phyloP scores from a whole-genome alignment of 768 basidiomycete species.

The Leccinum boreale region DNA sequence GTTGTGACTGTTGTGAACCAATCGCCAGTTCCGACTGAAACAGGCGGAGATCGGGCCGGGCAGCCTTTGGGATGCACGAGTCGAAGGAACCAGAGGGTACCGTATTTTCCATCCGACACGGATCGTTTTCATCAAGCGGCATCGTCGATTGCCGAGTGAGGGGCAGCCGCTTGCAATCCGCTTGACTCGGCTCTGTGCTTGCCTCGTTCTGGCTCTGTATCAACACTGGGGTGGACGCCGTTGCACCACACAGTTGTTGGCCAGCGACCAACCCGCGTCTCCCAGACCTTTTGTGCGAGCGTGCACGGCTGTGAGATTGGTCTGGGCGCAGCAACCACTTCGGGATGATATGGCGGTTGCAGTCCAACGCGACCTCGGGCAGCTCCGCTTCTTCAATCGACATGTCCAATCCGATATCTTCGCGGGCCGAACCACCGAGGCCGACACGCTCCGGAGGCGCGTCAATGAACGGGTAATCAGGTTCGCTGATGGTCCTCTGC shows the following conservation, averaged over 20 bases:
- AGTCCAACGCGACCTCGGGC: conserved; percentile 91
- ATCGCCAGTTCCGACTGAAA: conserved; percentile 41
- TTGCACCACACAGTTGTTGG: conserved; percentile 46
- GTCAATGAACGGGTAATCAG: conserved; percentile 7
- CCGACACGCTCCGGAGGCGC: background rate
- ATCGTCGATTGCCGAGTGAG: conserved; percentile 40
- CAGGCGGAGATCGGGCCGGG: conserved; percentile 34
- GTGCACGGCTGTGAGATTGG: conserved; percentile 45
- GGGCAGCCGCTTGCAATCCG: conserved; percentile 36
- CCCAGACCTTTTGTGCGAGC: conserved; percentile 40
- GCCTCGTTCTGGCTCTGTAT: conserved; percentile 31
- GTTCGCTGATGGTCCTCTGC: conserved; percentile 28
- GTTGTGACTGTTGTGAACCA: conserved; percentile 31
- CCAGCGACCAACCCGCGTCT: conserved; percentile 35
- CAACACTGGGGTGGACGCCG: conserved; percentile 72
- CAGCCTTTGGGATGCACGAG: background rate
- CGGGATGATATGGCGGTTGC: conserved; percentile 94
- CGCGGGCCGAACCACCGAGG: conserved; percentile 18
- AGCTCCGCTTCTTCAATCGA: conserved; percentile 70
- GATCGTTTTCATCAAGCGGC: conserved; percentile 38
- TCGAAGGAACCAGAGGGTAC: conserved; percentile 26
- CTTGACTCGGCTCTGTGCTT: conserved; percentile 4
- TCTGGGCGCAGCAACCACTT: conserved; percentile 75
- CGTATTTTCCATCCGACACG: conserved; percentile 42
- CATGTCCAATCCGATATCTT: conserved; percentile 41